Base-by-base conservation (phyloP, 495 filamentous ascomycete species). In the Xylaria curta region DNA sequence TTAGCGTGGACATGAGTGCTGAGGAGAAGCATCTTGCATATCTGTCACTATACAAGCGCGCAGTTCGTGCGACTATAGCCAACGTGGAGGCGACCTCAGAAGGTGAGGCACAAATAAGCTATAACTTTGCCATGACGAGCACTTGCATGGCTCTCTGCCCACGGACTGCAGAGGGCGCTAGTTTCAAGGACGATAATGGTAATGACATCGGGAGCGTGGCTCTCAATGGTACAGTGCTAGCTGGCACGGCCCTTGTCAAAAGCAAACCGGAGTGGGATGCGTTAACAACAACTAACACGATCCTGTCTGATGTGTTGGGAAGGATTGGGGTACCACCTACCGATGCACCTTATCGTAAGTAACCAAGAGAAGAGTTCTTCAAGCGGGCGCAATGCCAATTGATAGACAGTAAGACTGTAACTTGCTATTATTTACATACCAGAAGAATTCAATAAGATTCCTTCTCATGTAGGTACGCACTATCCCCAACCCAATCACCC, bases 161-260 rank as follows among this genome's bases (percentile, higher is more conserved):
- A 9, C 82, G 93, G 53, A 77, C 80, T 6, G 80, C 78, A 1
- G 86, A 87, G 76, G 87, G 86, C 1, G 65, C 68, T 6, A 69
- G 66, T 49, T 76, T 86, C 24, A 71, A 71, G 19, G 66, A 71
- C 19, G 71, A 71, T 24, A 80, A 84, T 46, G 82, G 86, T 0
- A 75, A 74, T 4, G 83, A 84, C 4, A 77, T 89, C 3, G 92
- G 91, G 0, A 82, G 83, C 53, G 79, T 95, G 21, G 86, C 88
- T 17, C 78, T 95, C 26, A 95, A 97, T 71, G 93, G 93, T 24
- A 95, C 93, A 0, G 82, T 94, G 60, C 81, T 97, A 24, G 93
- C 89, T n/a, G 93, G 91, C 1, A 95, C 92, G 38, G 82, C 94
- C 59, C 89, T 97, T 82, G 93, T 97, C 17, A 95, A 94, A 81